A percentile compares a stretch with the other conserved stretches of the same genome.
Evolutionary conservation across 2,329 filamentous ascomycete species (phyloP).

Genomic region (Aspergillus ibericus): DNA sequence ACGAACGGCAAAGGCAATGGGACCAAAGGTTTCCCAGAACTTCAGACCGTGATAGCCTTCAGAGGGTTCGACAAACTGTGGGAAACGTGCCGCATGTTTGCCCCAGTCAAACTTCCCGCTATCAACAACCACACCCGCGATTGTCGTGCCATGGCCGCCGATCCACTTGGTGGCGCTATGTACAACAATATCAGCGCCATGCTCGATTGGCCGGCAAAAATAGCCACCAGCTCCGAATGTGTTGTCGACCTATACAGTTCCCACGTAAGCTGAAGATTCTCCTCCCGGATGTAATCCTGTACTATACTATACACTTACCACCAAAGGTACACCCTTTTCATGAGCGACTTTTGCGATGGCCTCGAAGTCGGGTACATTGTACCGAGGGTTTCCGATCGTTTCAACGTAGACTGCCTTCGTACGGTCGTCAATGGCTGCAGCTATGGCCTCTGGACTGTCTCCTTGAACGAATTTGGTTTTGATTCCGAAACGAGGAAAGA

Average conservation of each 20-base stretch:
- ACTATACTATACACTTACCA: conserved; percentile 44
- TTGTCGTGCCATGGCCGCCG: conserved; percentile 89
- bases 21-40: conserved; percentile 89
- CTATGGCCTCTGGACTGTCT: conserved; percentile 76
- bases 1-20: conserved; percentile 80
- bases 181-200: conserved; percentile 90
- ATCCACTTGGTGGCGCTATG: conserved; percentile 98
- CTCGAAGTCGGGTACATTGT: conserved; percentile 90
- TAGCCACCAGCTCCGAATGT: conserved; percentile 93
- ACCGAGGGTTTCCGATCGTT: conserved; percentile 89
- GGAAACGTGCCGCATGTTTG: conserved; percentile 78
- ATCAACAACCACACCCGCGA: conserved; percentile 83
- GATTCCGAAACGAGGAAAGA: conserved; percentile 83
- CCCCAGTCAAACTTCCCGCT: conserved; percentile 94
- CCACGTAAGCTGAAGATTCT: not conserved
- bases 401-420: conserved; percentile 93
- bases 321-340: conserved; percentile 64
- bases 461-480: conserved; percentile 82
- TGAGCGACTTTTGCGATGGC: conserved; percentile 80
- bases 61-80: conserved; percentile 82
- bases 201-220: conserved; percentile 80
- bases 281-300: not conserved
- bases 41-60: conserved; percentile 90
- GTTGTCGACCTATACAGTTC: conserved; percentile 72
- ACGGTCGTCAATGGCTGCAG: conserved; percentile 80